Conservation (phyloP, 1,139 yeast genomes). For the Wickerhamomyces sp. region DNA sequence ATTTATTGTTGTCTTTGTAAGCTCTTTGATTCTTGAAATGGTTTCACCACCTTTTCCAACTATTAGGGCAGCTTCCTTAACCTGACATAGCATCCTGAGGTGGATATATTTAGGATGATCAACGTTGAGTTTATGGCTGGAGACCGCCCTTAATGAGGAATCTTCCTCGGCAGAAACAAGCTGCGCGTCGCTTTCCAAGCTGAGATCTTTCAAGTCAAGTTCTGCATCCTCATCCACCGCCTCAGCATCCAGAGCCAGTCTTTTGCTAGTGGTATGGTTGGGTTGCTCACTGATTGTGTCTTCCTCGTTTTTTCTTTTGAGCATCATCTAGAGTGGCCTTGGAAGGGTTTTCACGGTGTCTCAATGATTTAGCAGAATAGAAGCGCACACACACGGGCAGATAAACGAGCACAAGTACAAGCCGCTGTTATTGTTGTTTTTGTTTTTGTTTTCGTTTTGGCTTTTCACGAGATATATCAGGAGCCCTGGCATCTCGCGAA, state of each 20-base stretch:
- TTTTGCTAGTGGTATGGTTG: constrained; percentile 36
- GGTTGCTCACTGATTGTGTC: constrained; percentile 25
- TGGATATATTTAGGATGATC: constrained; percentile 57
- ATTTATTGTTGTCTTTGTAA: constrained; percentile 61
- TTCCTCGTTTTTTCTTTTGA: constrained; percentile 66
- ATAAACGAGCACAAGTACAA: too few relatives aligned
- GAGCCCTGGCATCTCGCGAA: too few relatives aligned
- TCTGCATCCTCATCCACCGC: constrained; percentile 28
- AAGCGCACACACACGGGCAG: too few relatives aligned
- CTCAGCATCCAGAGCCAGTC: constrained; percentile 69
- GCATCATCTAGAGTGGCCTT: constrained; percentile 31
- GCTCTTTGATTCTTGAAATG: constrained; percentile 59
- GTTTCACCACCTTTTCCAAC: constrained; percentile 79
- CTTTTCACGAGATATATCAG: too few relatives aligned
- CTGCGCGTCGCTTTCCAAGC: constrained; percentile 1
- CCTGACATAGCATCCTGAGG: constrained; percentile 69
- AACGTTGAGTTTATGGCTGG: constrained; percentile 19
- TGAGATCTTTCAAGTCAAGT: constrained; percentile 5
- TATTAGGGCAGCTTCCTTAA: constrained; percentile 69
- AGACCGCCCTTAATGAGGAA: constrained; percentile 1
- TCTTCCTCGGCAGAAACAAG: constrained; percentile 3
- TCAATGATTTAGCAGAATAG: too few relatives aligned
- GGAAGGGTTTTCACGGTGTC: too few relatives aligned
- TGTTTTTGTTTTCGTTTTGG: too few relatives aligned
- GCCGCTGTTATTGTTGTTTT: too few relatives aligned